A percentile compares a stretch with the other conserved stretches of the same genome.
phyloP scores from a whole-genome alignment of 345 rosid genomes.

The Acer campestre region DNA sequence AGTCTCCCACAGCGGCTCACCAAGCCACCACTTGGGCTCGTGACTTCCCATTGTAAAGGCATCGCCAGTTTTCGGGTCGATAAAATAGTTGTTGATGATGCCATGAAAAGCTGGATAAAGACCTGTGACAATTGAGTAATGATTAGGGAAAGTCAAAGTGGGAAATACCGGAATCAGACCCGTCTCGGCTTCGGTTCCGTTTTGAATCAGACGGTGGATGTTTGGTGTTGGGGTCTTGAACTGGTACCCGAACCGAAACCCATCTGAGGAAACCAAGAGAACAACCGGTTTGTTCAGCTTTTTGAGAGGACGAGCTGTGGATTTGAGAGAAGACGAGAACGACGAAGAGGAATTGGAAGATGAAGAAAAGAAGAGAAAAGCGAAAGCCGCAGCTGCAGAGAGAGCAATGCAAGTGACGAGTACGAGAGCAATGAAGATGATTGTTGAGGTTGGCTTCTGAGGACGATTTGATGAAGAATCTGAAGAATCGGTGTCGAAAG shows the following conservation, averaged over 20 bases:
- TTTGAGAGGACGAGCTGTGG: conserved; percentile 56
- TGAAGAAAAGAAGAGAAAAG: conserved; percentile 61
- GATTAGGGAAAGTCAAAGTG: conserved; percentile 87
- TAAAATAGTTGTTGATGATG: conserved; percentile 67
- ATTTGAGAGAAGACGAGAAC: conserved; percentile 20
- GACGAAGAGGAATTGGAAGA: conserved; percentile 7
- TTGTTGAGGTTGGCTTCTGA: conserved; percentile 32
- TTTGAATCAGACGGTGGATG: conserved; percentile 67
- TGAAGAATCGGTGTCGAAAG: conserved; percentile 44
- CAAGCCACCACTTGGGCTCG: conserved; percentile 94
- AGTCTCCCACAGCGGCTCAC: conserved; percentile 96
- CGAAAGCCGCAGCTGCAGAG: conserved; percentile 75
- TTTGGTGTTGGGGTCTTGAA: conserved; percentile 72
- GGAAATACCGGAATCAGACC: conserved; percentile 94
- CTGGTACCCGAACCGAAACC: conserved; percentile 96
- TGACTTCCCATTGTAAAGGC: conserved; percentile 70
- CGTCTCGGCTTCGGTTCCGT: conserved; percentile 85
- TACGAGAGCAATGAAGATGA: conserved; percentile 55
- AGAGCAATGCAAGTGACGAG: conserved; percentile 61
- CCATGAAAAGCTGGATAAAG: conserved; percentile 92
- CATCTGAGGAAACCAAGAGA: conserved; percentile 81
- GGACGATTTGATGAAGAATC: conserved; percentile 25
- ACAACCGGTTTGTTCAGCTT: conserved; percentile 71
- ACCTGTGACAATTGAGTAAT: conserved; percentile 92
- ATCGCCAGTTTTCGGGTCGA: conserved; percentile 64